phyloP scores from a whole-genome alignment of 2,329 filamentous ascomycete species.

The Fusarium brachygibbosum region DNA sequence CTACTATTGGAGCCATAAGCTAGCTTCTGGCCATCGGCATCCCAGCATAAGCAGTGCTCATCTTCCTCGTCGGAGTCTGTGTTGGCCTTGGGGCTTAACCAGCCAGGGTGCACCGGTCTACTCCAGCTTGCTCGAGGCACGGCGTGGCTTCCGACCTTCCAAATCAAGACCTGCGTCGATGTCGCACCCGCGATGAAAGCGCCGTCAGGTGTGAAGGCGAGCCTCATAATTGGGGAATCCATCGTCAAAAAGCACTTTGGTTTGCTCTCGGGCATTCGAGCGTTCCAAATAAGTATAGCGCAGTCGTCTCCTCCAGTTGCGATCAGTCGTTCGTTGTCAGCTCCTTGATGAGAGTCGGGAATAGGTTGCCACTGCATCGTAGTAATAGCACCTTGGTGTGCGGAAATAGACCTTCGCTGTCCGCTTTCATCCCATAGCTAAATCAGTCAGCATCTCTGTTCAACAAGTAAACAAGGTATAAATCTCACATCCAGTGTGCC shows the following conservation, averaged over 20 bases:
- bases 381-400: slow-evolving; percentile 71
- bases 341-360: slow-evolving; percentile 51
- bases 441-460: slow-evolving; percentile 33
- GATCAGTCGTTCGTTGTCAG: slow-evolving; percentile 67
- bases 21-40: slow-evolving; percentile 71
- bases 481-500: slow-evolving; percentile 71
- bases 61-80: slow-evolving; percentile 70
- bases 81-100: slow-evolving; percentile 69
- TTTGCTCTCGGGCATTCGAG: slow-evolving; percentile 66
- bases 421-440: slow-evolving; percentile 70
- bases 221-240: slow-evolving; percentile 68
- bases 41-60: slow-evolving; percentile 73
- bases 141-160: slow-evolving; percentile 72
- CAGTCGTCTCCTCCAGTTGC: slow-evolving; percentile 74
- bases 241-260: slow-evolving; percentile 73
- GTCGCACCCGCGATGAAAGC: slow-evolving; percentile 74
- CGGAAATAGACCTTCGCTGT: slow-evolving; percentile 67
- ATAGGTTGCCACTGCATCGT: slow-evolving; percentile 73
- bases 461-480: background rate
- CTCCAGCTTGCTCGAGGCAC: slow-evolving; percentile 73
- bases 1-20: slow-evolving; percentile 74
- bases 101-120: slow-evolving; percentile 67
- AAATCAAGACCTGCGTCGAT: slow-evolving; percentile 70
- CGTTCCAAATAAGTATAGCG: slow-evolving; percentile 74
- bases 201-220: slow-evolving; percentile 74